Conservation (phyloP, 768 basidiomycete species). For the Ephemerocybe angulata region DNA sequence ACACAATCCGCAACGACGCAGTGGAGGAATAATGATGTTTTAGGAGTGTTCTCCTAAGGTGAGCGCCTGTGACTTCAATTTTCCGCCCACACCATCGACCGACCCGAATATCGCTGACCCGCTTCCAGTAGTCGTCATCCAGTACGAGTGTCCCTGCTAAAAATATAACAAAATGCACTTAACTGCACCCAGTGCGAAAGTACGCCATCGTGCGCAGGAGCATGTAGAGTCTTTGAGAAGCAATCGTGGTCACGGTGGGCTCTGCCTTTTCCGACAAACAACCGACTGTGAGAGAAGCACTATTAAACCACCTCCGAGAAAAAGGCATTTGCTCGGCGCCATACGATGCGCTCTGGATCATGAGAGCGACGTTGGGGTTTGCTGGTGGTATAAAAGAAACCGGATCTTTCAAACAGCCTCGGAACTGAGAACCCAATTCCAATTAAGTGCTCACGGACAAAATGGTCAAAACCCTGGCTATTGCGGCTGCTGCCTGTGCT, state of each 20-base stretch:
- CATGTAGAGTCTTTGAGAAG: background rate
- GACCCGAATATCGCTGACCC: too few relatives aligned
- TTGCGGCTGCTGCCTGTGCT: background rate
- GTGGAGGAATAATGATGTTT: too few relatives aligned
- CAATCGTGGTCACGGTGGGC: background rate
- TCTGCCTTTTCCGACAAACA: background rate
- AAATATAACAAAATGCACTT: background rate
- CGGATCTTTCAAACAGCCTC: too few relatives aligned
- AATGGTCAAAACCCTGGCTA: background rate
- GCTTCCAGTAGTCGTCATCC: too few relatives aligned
- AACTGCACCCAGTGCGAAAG: background rate
- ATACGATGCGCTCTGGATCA: background rate
- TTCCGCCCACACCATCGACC: too few relatives aligned
- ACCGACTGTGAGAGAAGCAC: background rate
- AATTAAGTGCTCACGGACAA: background rate
- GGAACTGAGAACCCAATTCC: too few relatives aligned
- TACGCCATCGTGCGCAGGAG: background rate
- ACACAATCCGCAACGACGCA: too few relatives aligned
- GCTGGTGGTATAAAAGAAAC: background rate
- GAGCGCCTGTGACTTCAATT: too few relatives aligned
- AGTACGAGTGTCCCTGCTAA: too few relatives aligned
- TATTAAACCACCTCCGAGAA: slow-evolving; percentile 3
- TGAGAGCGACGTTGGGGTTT: background rate
- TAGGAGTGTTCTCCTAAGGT: too few relatives aligned
- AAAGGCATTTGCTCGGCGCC: slow-evolving; percentile 13